Base-by-base conservation (phyloP, 768 basidiomycete genomes). In the Cystobasidium tubakii region DNA sequence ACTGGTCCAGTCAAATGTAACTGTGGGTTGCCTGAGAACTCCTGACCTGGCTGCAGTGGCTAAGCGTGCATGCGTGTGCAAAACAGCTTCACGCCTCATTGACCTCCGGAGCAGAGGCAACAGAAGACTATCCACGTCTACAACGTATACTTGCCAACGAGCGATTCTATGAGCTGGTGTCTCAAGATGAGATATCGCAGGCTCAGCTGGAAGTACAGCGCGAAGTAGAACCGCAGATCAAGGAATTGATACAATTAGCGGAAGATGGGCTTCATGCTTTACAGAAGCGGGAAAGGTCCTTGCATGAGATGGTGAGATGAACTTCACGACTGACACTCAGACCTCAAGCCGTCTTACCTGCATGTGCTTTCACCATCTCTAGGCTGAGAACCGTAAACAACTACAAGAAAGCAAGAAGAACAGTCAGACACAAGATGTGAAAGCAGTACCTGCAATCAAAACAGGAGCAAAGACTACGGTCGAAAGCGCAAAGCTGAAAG, bases 151-250 rank as follows among this genome's bases (percentile, higher is more conserved):
- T 71, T 53, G 6, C 29, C n/a, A 46, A n/a, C 19, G 27, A 39
- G 19, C 69, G 44, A 3, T 33, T 31, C 29, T 71, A 57, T 53
- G 69, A 71, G 31, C 31, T 71, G 7, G 54, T 71, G 4, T 71
- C 69, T 2, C 50, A 57, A 44, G 53, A 71, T 36, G 69, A 71
- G 54, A 71, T 71, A 31, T 36, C 9, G 34, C 53, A 57, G 17
- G 69, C 69, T n/a, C 33, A 71, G 55, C 53, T 55, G 10, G 69
- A 60, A 21, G 25, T 71, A 9, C 54, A 60, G 34, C 33, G 54
- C 19, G 54, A 71, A 33, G 69, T 71, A n/a, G 69, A 71, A 44
- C 69, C 69, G 29, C 69, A 71, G 69, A 71, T 71, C 29, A 33
- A 60, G 50, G 54, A 71, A 55, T 54, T 71, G 46, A 71, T 71